Evolutionary conservation across 345 rosid species (phyloP), one percentile per base, ranked within the genome.

Genomic region (Sisymbrium irio): DNA sequence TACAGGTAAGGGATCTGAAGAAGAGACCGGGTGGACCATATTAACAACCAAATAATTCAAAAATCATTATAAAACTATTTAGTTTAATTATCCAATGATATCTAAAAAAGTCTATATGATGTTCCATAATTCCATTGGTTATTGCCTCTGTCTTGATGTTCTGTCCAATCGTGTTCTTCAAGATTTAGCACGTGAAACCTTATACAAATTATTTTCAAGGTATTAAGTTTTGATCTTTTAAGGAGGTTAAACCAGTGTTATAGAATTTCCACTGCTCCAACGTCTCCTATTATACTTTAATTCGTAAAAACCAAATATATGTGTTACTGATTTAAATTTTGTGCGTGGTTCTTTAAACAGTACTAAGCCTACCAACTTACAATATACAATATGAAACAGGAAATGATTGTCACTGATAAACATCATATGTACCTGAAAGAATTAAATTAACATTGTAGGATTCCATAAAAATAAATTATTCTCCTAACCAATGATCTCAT

Each of bases 111-210:
- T 28, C 45, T 35, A 42, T 44, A 54, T 69, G 13, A 53, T 54
- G 42, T 45, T 64, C 65, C 71, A 62, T 76, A 69, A 45, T 77
- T 70, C 76, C 67, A 77, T 77, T 70, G 80, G 80, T 64, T 71
- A 57, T 71, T 77, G 80, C 62, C 39, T 70, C 60, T 70, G 66
- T 70, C 66, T 69, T 46, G 76, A 20, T 69, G 61, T 77, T 70
- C 72, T 77, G 67, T 77, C 71, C 67, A 77, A 64, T 77, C 80
- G 67, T 71, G 47, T 77, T 77, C 71, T 45, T 70, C 76, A 70
- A 64, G 76, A 64, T 70, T 37, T 64, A 62, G 54, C 80, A 77
- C 80, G 80, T 71, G 76, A 56, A 63, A 6, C 18, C 47, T 62
- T 64, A 37, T 41, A 39, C 2, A 47, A 62, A 25, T 45, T 69